phyloP scores from a whole-genome alignment of 768 basidiomycete genomes.

The Zangia roseola region DNA sequence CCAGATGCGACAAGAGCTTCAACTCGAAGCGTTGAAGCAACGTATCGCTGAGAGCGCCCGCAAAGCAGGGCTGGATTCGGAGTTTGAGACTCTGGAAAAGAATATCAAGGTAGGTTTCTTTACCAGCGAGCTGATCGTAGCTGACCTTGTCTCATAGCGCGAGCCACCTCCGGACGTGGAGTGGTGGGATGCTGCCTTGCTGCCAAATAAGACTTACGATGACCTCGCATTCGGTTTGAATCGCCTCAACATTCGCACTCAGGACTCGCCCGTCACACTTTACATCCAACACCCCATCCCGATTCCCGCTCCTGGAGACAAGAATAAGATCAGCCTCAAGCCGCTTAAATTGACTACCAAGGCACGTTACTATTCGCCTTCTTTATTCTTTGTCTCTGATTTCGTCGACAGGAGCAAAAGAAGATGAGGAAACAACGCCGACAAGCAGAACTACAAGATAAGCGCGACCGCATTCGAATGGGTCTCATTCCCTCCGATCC shows the following conservation, averaged over 20 bases:
- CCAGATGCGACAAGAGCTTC: slow-evolving; percentile 67
- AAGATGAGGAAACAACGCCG: slow-evolving; percentile 92
- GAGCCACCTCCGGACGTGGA: slow-evolving; percentile 86
- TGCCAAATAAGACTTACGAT: slow-evolving; percentile 78
- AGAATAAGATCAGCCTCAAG: slow-evolving; percentile 73
- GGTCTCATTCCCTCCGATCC: slow-evolving; percentile 93
- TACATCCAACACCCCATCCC: slow-evolving; percentile 98
- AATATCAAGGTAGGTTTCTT: slow-evolving; percentile 67
- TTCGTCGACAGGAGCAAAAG: slow-evolving; percentile 73
- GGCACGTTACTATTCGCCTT: slow-evolving; percentile 32
- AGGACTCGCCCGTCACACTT: slow-evolving; percentile 76
- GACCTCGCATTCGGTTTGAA: slow-evolving; percentile 63
- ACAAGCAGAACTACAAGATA: slow-evolving; percentile 88
- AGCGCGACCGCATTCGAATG: slow-evolving; percentile 93
- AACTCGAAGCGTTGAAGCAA: slow-evolving; percentile 89
- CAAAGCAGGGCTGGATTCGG: slow-evolving; percentile 93
- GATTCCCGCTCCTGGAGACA: slow-evolving; percentile 87
- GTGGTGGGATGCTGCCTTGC: slow-evolving; percentile 94
- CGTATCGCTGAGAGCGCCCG: slow-evolving; percentile 89
- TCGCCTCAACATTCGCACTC: slow-evolving; percentile 60
- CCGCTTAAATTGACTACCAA: slow-evolving; percentile 93
- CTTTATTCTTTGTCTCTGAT: neutral
- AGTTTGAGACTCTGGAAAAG: slow-evolving; percentile 88
- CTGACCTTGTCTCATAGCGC: slow-evolving; percentile 47
- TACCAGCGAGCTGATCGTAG: neutral